Percentiles rank a stretch among this genome's conserved stretches.
Evolutionary conservation across 192 early-diverging fungal species (phyloP).

Genomic region (Obelidium mucronatum): DNA sequence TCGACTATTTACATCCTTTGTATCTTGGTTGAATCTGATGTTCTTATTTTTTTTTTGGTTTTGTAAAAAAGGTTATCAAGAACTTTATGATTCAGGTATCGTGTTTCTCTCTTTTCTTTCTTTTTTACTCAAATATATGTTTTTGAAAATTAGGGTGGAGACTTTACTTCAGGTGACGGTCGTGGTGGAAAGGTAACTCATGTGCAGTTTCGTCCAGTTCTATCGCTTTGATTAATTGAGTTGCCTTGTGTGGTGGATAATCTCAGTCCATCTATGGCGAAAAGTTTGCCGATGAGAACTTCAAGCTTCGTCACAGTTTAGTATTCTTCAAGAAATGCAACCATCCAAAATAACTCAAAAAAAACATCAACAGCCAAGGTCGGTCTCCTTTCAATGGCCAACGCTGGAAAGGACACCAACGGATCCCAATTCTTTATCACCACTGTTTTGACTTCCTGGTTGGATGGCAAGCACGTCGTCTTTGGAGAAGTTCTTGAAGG

Average conservation of each 20-base stretch:
- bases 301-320: slow-evolving; percentile 78
- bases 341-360: slow-evolving; percentile 67
- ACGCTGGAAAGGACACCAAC: slow-evolving; percentile 73
- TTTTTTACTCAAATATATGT: too few species aligned
- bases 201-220: too few species aligned
- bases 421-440: slow-evolving; percentile 81
- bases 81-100: slow-evolving; percentile 73
- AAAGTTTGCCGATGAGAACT: slow-evolving; percentile 96
- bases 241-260: slow-evolving; percentile 70
- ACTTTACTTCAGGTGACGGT: slow-evolving; percentile 87
- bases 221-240: slow-evolving; percentile 60
- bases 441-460: slow-evolving; percentile 58
- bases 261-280: slow-evolving; percentile 81
- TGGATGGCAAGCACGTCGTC: slow-evolving; percentile 67
- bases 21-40: slow-evolving; percentile 19
- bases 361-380: slow-evolving; percentile 36
- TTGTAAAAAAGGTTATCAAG: too few species aligned
- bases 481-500: slow-evolving; percentile 66
- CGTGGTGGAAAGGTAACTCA: slow-evolving; percentile 68
- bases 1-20: slow-evolving; percentile 13
- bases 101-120: neutral
- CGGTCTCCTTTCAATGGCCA: slow-evolving; percentile 85
- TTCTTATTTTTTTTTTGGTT: slow-evolving; percentile 24
- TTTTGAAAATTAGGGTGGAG: slow-evolving; percentile 78
- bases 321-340: slow-evolving; percentile 42